These are phyloP conservation scores for Colletotrichum theobromicola DNA, from an alignment of 2,329 filamentous ascomycete genomes.

Conservation along the genomic window DNA sequence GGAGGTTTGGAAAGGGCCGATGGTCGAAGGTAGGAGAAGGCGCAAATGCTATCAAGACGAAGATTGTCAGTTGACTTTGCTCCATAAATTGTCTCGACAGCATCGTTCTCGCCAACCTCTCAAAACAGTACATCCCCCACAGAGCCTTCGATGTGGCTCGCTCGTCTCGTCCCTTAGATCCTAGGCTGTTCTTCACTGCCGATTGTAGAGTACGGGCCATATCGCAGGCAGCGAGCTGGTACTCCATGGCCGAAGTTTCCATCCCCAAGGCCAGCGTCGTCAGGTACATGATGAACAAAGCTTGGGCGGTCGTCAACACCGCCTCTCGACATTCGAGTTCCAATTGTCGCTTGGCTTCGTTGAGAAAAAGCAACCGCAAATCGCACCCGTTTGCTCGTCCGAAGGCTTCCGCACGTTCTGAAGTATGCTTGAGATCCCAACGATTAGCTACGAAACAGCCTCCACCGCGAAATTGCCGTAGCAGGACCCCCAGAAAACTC, in stretches of 20 bases:
- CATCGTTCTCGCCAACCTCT: slow-evolving; percentile 17
- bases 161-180: background rate
- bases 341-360: slow-evolving; percentile 28
- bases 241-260: slow-evolving; percentile 18
- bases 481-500: background rate
- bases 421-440: slow-evolving; percentile 21
- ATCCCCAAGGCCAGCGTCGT: slow-evolving; percentile 21
- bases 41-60: background rate
- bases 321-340: slow-evolving; percentile 24
- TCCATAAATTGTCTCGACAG: background rate
- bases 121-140: slow-evolving; percentile 25
- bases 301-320: slow-evolving; percentile 26
- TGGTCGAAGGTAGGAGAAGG: background rate
- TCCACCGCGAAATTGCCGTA: background rate
- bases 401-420: slow-evolving; percentile 22
- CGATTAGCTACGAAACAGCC: background rate
- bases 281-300: slow-evolving; percentile 24
- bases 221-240: slow-evolving; percentile 25
- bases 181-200: background rate
- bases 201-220: slow-evolving; percentile 18
- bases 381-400: slow-evolving; percentile 17
- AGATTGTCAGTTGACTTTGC: background rate
- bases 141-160: slow-evolving; percentile 16
- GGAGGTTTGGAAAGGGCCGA: background rate
- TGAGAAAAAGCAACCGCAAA: slow-evolving; percentile 24